Conservation (phyloP, 176 grass and related monocot genomes). For the Musa itinerans region DNA sequence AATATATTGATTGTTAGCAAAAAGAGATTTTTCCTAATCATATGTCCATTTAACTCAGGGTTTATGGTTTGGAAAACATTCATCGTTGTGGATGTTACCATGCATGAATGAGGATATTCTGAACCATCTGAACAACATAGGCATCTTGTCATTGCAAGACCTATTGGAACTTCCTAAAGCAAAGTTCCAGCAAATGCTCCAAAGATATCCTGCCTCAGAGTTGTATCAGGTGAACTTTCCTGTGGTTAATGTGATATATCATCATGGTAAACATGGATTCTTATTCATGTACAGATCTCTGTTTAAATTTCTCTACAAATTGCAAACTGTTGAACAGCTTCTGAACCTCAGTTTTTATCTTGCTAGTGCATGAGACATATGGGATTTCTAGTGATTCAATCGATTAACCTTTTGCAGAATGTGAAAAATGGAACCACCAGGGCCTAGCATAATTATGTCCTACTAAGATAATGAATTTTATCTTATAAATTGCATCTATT, state of each 20-base stretch:
- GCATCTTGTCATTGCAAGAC: slow-evolving; percentile 39
- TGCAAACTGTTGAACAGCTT: neutral
- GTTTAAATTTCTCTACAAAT: neutral
- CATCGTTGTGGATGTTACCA: slow-evolving; percentile 79
- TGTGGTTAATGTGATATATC: neutral
- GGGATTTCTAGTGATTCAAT: neutral
- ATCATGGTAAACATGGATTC: too few species aligned
- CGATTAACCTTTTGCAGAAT: neutral
- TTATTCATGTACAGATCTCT: neutral
- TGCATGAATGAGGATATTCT: slow-evolving; percentile 74
- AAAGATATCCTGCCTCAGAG: slow-evolving; percentile 40
- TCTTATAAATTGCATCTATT: neutral
- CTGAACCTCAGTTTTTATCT: neutral
- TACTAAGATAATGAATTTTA: neutral
- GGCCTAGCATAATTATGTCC: neutral
- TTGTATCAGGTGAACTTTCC: slow-evolving; percentile 59
- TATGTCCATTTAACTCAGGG: slow-evolving; percentile 42
- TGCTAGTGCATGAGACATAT: neutral
- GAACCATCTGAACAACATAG: slow-evolving; percentile 51
- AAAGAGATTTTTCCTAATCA: neutral
- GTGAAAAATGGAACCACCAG: neutral
- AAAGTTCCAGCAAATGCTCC: slow-evolving; percentile 52
- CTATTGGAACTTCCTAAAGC: slow-evolving; percentile 52
- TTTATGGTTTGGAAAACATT: slow-evolving; percentile 88
- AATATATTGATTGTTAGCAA: neutral